Conservation (phyloP, 306 rosid species). For the Potentilla sterilis region DNA sequence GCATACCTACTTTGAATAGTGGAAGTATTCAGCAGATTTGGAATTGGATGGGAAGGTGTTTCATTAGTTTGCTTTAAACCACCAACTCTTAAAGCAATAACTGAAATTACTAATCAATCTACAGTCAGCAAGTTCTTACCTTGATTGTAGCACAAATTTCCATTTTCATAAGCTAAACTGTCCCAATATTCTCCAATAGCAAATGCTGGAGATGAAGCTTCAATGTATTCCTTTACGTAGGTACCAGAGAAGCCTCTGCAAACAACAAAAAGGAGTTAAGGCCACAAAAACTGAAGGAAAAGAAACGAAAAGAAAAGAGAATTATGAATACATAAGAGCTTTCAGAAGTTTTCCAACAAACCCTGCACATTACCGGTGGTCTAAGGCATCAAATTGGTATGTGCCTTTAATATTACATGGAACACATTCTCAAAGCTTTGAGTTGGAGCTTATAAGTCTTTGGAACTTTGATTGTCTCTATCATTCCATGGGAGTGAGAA, state of each 20-base stretch:
- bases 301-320: too few species aligned
- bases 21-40: background rate
- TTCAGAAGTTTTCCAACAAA: conserved; percentile 3
- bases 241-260: conserved; percentile 73
- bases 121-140: conserved; percentile 32
- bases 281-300: background rate
- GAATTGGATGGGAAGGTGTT: background rate
- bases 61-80: conserved; percentile 8
- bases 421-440: too few species aligned
- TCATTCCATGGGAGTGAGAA: background rate
- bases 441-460: background rate
- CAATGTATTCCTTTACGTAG: conserved; percentile 69
- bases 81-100: background rate
- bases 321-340: background rate
- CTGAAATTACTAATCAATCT: background rate
- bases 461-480: background rate
- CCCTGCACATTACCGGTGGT: background rate
- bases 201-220: conserved; percentile 61
- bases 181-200: conserved; percentile 91
- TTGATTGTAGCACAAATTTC: conserved; percentile 68
- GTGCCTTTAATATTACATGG: background rate
- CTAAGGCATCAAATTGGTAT: background rate
- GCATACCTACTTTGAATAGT: background rate
- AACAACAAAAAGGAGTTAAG: conserved; percentile 25
- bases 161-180: conserved; percentile 62